A percentile compares a stretch with the other conserved stretches of the same genome.
These are phyloP conservation scores for Trichosanthes truncata DNA, from an alignment of 306 rosid species.

Conservation along the genomic window DNA sequence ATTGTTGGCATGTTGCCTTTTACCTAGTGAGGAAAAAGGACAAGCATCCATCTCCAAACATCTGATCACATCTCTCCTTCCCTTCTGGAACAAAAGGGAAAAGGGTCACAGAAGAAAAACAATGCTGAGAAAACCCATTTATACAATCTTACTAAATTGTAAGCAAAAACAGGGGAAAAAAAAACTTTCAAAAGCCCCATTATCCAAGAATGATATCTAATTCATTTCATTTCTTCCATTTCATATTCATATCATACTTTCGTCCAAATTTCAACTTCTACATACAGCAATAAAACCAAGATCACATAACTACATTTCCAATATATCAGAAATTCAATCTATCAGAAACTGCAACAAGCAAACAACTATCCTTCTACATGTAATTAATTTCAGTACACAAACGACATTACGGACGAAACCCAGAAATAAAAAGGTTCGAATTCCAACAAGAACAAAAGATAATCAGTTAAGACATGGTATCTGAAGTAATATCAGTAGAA, in stretches of 20 bases:
- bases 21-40: conserved; percentile 44
- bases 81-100: conserved; percentile 28
- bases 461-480: not conserved
- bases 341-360: not conserved
- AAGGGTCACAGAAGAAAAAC: conserved; percentile 1
- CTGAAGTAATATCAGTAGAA: not conserved
- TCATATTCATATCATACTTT: not conserved
- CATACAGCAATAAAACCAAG: not conserved
- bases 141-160: not conserved
- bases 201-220: not conserved
- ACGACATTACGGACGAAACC: not conserved
- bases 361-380: not conserved
- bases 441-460: not conserved
- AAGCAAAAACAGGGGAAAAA: not conserved
- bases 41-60: conserved; percentile 20
- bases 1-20: not conserved
- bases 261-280: not conserved
- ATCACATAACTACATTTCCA: not conserved
- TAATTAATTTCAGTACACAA: not conserved
- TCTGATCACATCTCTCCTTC: conserved; percentile 26
- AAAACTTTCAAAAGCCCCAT: not conserved
- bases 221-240: not conserved
- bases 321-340: not conserved
- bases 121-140: not conserved
- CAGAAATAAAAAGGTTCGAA: not conserved